Conservation (phyloP, 2,329 filamentous ascomycete genomes). For the Penicillium sp. region DNA sequence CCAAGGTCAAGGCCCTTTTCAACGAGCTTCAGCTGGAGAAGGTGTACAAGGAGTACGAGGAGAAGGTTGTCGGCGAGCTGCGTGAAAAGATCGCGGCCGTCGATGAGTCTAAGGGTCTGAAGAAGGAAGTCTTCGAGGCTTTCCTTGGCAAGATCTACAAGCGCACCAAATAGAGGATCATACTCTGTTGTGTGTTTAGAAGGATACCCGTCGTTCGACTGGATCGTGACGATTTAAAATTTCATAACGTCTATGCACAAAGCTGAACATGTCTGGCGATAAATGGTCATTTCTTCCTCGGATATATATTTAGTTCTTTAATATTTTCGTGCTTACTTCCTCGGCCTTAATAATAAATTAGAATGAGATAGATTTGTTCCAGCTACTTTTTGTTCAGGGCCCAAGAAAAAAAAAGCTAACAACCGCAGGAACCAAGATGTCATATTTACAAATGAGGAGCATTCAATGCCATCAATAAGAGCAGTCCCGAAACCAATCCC, state of each 20-base stretch:
- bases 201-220: conserved; percentile 15
- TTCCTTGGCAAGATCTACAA: conserved; percentile 98
- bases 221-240: conserved; percentile 2
- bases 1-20: conserved; percentile 83
- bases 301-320: background rate
- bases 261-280: background rate
- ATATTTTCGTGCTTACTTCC: background rate
- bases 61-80: conserved; percentile 78
- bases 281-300: background rate
- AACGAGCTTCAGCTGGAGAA: conserved; percentile 80
- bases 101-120: conserved; percentile 84
- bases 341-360: background rate
- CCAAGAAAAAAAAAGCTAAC: background rate
- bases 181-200: conserved; percentile 1
- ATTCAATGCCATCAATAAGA: conserved; percentile 45
- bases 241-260: background rate
- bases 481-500: conserved; percentile 40
- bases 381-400: background rate
- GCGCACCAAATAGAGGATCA: conserved; percentile 73
- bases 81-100: conserved; percentile 70
- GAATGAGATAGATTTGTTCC: background rate
- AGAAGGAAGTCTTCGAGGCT: conserved; percentile 82
- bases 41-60: conserved; percentile 84
- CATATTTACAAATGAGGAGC: conserved; percentile 34
- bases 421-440: background rate